Conservation (phyloP, 306 rosid genomes). For the Lathyrus aphaca region DNA sequence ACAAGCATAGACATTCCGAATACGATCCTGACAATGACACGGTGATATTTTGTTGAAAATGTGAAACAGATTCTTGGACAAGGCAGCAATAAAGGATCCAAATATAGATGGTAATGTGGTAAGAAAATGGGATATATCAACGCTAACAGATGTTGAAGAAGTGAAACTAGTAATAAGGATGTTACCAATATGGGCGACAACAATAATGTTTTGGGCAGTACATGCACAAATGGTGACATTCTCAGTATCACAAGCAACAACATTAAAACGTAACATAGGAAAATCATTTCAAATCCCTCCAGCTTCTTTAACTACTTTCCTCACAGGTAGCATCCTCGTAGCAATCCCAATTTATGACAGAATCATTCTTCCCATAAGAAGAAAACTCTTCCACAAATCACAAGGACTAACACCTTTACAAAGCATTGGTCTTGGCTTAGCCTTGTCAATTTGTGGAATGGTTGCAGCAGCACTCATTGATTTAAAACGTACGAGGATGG, state of each 20-base stretch:
- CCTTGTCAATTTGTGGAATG: slow-evolving; percentile 62
- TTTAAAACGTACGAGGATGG: slow-evolving; percentile 49
- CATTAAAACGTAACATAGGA: slow-evolving; percentile 79
- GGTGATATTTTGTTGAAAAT: not conserved
- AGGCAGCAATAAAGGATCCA: slow-evolving; percentile 68
- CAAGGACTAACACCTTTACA: slow-evolving; percentile 71
- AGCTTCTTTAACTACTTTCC: slow-evolving; percentile 70
- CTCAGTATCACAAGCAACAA: slow-evolving; percentile 79
- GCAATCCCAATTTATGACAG: slow-evolving; percentile 72
- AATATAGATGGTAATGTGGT: slow-evolving; percentile 5
- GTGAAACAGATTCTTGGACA: slow-evolving; percentile 69
- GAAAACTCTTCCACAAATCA: slow-evolving; percentile 50
- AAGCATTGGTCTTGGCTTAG: slow-evolving; percentile 68
- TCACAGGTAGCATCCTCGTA: slow-evolving; percentile 68
- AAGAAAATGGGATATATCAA: slow-evolving; percentile 67
- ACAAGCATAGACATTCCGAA: no score
- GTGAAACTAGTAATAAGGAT: slow-evolving; percentile 66
- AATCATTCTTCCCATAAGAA: slow-evolving; percentile 54
- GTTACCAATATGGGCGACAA: slow-evolving; percentile 91
- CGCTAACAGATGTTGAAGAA: slow-evolving; percentile 84
- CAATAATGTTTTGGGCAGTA: slow-evolving; percentile 78
- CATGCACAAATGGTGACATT: slow-evolving; percentile 89
- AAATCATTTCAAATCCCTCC: slow-evolving; percentile 70
- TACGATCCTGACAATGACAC: no score
- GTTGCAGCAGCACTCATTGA: slow-evolving; percentile 65